phyloP scores from a whole-genome alignment of 768 basidiomycete genomes.

The Strobilomyces confusus region DNA sequence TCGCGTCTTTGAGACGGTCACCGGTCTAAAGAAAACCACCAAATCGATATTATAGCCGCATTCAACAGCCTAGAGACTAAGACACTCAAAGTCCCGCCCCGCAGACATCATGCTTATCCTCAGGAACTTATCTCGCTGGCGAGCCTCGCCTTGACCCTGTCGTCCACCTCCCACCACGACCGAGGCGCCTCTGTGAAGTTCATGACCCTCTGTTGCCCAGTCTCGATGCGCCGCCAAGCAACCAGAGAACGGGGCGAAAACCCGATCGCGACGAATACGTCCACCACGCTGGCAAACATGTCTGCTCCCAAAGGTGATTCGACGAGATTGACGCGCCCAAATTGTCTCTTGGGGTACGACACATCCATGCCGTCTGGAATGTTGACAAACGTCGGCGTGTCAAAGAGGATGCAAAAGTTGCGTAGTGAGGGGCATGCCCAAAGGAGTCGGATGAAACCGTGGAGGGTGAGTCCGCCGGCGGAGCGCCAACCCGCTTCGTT shows the following conservation, averaged over 20 bases:
- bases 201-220: not conserved
- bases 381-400: not conserved
- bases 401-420: not conserved
- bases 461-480: not conserved
- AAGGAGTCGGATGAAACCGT: conserved; percentile 4
- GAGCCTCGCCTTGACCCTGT: conserved; percentile 1
- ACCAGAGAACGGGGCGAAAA: not conserved
- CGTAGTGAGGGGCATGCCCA: not conserved
- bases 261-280: not conserved
- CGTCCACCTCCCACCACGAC: not conserved
- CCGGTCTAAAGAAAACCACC: too few species aligned
- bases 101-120: too few species aligned
- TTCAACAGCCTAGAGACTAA: too few species aligned
- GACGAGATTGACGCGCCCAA: not conserved
- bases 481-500: not conserved
- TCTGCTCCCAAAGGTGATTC: conserved; percentile 1
- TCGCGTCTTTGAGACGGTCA: too few species aligned
- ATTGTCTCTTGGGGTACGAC: not conserved
- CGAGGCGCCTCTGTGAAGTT: not conserved
- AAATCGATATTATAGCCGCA: too few species aligned
- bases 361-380: conserved; percentile 5
- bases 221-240: not conserved
- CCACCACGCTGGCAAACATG: not conserved
- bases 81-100: too few species aligned
- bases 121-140: too few species aligned